phyloP scores from a whole-genome alignment of 768 basidiomycete species.

The Trichaptum fuscoviolaceum region DNA sequence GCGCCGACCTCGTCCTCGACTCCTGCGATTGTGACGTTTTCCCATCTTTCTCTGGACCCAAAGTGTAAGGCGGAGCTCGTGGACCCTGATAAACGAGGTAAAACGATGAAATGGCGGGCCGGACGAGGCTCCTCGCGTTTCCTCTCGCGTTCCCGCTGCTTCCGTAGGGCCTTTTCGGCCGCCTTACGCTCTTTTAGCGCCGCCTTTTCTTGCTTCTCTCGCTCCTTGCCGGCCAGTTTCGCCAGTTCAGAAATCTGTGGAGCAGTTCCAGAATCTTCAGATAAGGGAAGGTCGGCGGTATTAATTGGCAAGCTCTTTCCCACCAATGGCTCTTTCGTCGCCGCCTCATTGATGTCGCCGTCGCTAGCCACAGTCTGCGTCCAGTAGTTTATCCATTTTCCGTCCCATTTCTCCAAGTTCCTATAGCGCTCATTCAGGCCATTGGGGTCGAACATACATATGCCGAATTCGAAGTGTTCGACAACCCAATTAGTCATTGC shows the following conservation, averaged over 20 bases:
- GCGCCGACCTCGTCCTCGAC: conserved; percentile 53
- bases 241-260: conserved; percentile 15
- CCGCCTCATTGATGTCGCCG: neutral
- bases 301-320: neutral
- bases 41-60: conserved; percentile 45
- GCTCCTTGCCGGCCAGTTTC: conserved; percentile 12
- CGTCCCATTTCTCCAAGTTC: conserved; percentile 40
- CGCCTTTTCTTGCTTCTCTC: conserved; percentile 19
- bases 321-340: neutral
- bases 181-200: conserved; percentile 18
- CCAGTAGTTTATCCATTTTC: conserved; percentile 57
- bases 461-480: conserved; percentile 54
- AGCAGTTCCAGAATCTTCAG: neutral
- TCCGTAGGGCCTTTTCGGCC: conserved; percentile 9
- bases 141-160: conserved; percentile 10
- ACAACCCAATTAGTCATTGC: conserved; percentile 47
- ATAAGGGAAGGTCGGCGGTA: conserved; percentile 1
- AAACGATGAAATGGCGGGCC: conserved; percentile 46
- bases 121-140: conserved; percentile 19
- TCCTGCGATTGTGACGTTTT: conserved; percentile 43
- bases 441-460: conserved; percentile 51
- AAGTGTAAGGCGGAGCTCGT: conserved; percentile 36
- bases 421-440: conserved; percentile 46
- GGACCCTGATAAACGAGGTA: conserved; percentile 25
- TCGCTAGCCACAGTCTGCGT: conserved; percentile 36